Percentiles rank a stretch among this genome's conserved stretches.
Evolutionary conservation across 129 eudicot genomes (phyloP).

Genomic region (Ambrosia trifida): DNA sequence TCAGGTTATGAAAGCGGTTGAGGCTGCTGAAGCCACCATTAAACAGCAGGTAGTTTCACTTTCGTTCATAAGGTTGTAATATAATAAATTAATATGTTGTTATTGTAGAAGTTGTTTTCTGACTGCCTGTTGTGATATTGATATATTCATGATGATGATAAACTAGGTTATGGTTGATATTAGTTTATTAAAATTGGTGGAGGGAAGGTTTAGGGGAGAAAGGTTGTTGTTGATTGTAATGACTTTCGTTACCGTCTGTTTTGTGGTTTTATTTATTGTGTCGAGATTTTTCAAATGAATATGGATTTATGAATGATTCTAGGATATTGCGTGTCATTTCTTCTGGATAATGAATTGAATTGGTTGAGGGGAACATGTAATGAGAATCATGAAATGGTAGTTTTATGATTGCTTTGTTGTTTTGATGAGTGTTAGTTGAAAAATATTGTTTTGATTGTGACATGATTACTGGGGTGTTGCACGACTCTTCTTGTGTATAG

Average conservation of each 20-base stretch:
- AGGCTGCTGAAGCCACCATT: slow-evolving; percentile 92
- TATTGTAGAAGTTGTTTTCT: background rate
- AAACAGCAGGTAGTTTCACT: slow-evolving; percentile 62
- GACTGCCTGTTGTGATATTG: background rate
- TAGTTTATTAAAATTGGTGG: background rate
- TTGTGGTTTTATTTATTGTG: background rate
- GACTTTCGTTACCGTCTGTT: background rate
- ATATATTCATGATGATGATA: background rate
- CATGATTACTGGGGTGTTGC: background rate
- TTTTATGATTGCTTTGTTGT: background rate
- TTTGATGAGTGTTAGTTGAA: background rate
- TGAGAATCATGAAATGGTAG: background rate
- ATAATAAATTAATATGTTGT: background rate
- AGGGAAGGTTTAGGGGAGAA: background rate
- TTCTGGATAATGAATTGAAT: background rate
- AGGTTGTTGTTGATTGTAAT: background rate
- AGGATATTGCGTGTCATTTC: background rate
- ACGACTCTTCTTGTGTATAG: slow-evolving; percentile 6
- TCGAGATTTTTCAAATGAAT: background rate
- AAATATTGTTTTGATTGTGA: background rate
- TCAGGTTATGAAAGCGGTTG: slow-evolving; percentile 90
- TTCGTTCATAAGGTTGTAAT: background rate
- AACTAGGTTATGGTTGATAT: background rate
- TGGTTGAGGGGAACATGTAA: background rate
- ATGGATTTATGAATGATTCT: background rate